Conservation (phyloP, 805 yeast genomes). For the Ogataea nakhonphanomensis region DNA sequence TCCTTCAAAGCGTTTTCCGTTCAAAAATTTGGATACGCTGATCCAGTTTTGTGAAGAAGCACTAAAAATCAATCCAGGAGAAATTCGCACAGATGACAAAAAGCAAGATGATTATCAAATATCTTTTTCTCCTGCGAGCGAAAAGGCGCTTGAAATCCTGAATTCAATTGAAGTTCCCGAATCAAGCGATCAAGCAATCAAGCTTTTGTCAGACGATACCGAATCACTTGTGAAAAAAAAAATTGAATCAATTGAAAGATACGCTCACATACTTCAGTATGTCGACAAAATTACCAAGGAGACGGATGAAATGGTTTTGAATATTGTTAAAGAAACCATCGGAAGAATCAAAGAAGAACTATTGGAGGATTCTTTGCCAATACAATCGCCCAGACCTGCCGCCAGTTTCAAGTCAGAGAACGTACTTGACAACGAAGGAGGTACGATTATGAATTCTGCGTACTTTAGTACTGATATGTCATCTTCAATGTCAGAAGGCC, state of each 20-base stretch:
- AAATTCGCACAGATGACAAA: constrained; percentile 34
- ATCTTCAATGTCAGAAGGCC: constrained; percentile 21
- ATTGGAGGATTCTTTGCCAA: constrained; percentile 14
- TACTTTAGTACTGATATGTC: constrained; percentile 12
- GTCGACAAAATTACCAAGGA: constrained; percentile 75
- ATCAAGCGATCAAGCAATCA: constrained; percentile 63
- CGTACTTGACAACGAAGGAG: constrained; percentile 25
- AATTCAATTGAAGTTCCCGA: constrained; percentile 40
- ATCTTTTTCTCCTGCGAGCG: constrained; percentile 57
- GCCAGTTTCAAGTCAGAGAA: constrained; percentile 10
- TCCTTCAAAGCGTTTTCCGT: constrained; percentile 50
- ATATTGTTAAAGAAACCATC: constrained; percentile 62
- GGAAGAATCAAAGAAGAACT: constrained; percentile 43
- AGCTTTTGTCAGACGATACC: constrained; percentile 63
- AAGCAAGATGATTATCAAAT: constrained; percentile 29
- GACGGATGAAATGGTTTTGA: constrained; percentile 65
- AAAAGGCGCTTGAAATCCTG: constrained; percentile 48
- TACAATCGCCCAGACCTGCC: constrained; percentile 22
- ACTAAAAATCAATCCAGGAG: constrained; percentile 69
- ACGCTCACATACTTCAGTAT: constrained; percentile 71
- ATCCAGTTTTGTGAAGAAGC: constrained; percentile 74
- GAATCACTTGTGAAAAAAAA: constrained; percentile 57
- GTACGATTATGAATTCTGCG: constrained; percentile 3
- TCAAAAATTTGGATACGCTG: constrained; percentile 54
- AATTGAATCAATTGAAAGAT: constrained; percentile 63